Base-by-base conservation (phyloP, 441 rosid species). In the Geranium incanum region DNA sequence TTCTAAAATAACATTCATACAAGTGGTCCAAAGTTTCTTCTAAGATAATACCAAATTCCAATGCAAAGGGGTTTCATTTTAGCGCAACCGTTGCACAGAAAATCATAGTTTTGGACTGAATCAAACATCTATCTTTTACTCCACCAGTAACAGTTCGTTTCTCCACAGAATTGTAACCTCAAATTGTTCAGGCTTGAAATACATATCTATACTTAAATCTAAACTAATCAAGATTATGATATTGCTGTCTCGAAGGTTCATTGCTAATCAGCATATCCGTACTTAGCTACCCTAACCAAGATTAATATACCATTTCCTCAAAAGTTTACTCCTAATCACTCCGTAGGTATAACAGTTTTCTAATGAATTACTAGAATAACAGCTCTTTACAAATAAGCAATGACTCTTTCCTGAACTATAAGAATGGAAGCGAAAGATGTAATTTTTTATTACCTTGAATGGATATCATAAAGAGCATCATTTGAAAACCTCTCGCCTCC, bases 31-130 rank as follows among this genome's bases (percentile, higher is more conserved):
- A 28, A 28, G 33, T 28, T 28, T 45, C 13, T 45, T 45, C 52
- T 45, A 45, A 45, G 4, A 45, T 9, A 45, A 45, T 16, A 59
- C 6, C 65, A 59, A 18, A 59, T 59, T 33, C 21, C 65, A 59
- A 59, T 28, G 28, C 23, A 33, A 5, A 18, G 65, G 33, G 33
- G 21, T 2, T 59, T 59, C 21, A 45, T 59, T 16, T 6, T 23
- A 59, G 36, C 21, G 18, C 0, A 59, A 19, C 21, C 9, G 8
- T 59, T 59, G 65, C 65, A 59, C 65, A 19, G 65, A 59, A 19
- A 59, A 18, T 59, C 28, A 59, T 59, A 23, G 65, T 59, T 59
- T 59, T 45, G 11, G 65, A 59, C 65, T 5, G 65, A 59, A 59
- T 59, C 65, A 19, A 21, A 59, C 28, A 59, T 23, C 65, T 59